These are phyloP conservation scores for Malus hybrid DNA, from an alignment of 331 rosid species.

Conservation along the genomic window DNA sequence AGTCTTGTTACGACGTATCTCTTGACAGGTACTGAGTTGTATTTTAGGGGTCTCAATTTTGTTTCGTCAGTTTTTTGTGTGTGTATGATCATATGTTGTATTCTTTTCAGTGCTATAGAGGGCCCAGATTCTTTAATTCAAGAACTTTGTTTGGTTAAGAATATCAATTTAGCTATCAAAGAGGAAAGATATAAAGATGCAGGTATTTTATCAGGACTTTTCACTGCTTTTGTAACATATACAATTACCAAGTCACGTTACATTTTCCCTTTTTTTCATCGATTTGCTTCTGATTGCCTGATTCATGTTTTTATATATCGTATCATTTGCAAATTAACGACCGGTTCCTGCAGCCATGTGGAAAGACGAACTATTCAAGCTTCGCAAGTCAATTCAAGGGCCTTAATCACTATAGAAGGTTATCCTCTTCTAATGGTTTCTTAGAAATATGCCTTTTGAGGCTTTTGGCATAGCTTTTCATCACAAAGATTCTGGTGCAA, in stretches of 20 bases:
- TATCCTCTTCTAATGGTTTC: neutral
- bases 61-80: neutral
- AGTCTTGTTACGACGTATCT: conserved; percentile 60
- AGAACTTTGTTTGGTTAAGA: conserved; percentile 72
- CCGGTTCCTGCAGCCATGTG: conserved; percentile 63
- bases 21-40: conserved; percentile 72
- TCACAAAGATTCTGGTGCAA: conserved; percentile 3
- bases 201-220: conserved; percentile 32
- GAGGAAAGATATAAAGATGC: conserved; percentile 86
- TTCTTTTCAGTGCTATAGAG: conserved; percentile 60
- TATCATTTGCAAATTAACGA: neutral
- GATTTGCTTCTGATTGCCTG: conserved; percentile 5
- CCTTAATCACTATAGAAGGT: conserved; percentile 33
- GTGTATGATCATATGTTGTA: conserved; percentile 3
- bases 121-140: conserved; percentile 66
- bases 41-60: conserved; percentile 10
- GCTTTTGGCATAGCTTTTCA: conserved; percentile 29
- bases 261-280: neutral
- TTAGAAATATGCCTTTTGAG: conserved; percentile 5
- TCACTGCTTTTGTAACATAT: too few species aligned
- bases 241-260: neutral
- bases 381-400: conserved; percentile 56
- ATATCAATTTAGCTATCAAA: conserved; percentile 57
- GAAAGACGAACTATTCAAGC: conserved; percentile 66
- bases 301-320: neutral